Conservation (phyloP, 2,329 filamentous ascomycete species). For the Penicillium sp. region DNA sequence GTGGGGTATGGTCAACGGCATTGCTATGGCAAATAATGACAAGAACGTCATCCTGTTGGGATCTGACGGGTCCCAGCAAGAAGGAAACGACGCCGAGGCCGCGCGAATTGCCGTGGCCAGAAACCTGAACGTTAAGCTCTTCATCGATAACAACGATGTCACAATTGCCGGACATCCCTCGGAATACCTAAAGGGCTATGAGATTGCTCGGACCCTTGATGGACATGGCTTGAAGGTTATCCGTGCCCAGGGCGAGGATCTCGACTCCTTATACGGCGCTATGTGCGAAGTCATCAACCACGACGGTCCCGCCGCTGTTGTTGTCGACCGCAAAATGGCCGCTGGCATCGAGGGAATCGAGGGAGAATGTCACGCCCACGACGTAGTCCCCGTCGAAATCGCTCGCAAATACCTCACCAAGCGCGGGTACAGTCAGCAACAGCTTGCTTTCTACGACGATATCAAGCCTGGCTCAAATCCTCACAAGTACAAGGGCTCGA, state of each 20-base stretch:
- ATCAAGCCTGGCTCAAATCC: conserved; percentile 27
- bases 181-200: conserved; percentile 33
- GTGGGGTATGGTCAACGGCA: conserved; percentile 35
- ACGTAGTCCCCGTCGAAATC: conserved; percentile 33
- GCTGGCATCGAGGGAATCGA: conserved; percentile 32
- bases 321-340: conserved; percentile 31
- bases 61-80: conserved; percentile 37
- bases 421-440: conserved; percentile 29
- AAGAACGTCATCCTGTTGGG: conserved; percentile 33
- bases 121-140: conserved; percentile 33
- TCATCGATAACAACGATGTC: conserved; percentile 37
- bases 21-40: conserved; percentile 31
- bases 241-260: conserved; percentile 30
- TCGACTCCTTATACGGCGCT: conserved; percentile 30
- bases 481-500: conserved; percentile 29
- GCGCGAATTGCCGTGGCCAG: conserved; percentile 33
- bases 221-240: conserved; percentile 34
- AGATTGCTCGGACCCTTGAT: conserved; percentile 26
- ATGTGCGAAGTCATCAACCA: conserved; percentile 27
- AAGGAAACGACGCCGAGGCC: conserved; percentile 37
- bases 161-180: conserved; percentile 37
- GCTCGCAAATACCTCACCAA: conserved; percentile 32
- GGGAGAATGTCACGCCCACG: conserved; percentile 30
- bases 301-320: conserved; percentile 29
- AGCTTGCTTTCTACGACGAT: conserved; percentile 30